Conservation (phyloP, 1,139 yeast genomes). For the Lodderomyces jiufengensis region DNA sequence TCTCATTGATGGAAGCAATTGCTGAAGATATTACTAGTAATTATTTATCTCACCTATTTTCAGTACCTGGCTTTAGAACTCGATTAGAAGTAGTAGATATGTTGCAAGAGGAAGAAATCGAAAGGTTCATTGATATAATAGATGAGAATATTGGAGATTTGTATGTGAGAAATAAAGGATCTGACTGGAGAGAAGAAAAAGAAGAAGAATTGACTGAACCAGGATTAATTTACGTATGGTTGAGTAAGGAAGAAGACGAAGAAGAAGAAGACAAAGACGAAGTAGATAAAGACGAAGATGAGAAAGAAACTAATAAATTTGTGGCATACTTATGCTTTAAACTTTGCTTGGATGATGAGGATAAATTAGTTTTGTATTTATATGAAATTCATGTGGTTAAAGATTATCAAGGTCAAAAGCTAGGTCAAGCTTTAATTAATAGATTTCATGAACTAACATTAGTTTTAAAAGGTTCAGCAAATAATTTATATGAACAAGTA, state of each 20-base stretch:
- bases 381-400: conserved; percentile 51
- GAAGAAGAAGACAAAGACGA: too few relatives aligned
- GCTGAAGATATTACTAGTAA: conserved; percentile 9
- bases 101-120: conserved; percentile 9
- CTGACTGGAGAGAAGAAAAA: conserved; percentile 43
- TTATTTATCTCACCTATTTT: conserved; percentile 1
- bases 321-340: conserved; percentile 44
- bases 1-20: conserved; percentile 12
- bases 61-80: conserved; percentile 2
- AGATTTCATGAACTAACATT: conserved; percentile 25
- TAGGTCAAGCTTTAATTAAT: conserved; percentile 35
- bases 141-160: conserved; percentile 30
- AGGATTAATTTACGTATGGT: conserved; percentile 40
- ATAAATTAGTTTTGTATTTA: conserved; percentile 39
- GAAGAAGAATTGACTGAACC: conserved; percentile 42
- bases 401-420: conserved; percentile 23
- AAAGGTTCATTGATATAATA: conserved; percentile 22
- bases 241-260: conserved; percentile 14
- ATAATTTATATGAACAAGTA: conserved; percentile 11
- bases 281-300: too few relatives aligned
- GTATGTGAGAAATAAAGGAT: conserved; percentile 31
- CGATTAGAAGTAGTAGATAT: not conserved
- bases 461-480: conserved; percentile 5
- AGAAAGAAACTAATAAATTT: conserved; percentile 15
- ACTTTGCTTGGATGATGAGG: conserved; percentile 31